phyloP scores from a whole-genome alignment of 768 basidiomycete genomes.

The Leucogyrophana mollusca region DNA sequence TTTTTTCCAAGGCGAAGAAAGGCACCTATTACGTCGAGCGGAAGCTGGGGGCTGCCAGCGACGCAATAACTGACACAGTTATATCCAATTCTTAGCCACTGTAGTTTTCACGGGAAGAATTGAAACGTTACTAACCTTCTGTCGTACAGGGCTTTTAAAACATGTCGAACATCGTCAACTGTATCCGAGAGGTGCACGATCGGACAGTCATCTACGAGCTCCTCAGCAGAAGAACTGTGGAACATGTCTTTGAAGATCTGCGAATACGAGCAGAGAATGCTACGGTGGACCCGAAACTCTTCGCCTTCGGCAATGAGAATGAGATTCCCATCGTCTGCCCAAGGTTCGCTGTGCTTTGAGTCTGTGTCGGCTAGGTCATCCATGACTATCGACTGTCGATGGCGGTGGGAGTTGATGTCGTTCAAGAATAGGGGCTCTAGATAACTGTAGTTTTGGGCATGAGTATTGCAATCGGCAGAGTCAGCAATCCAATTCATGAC shows the following conservation, averaged over 20 bases:
- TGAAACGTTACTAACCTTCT: constrained; percentile 7
- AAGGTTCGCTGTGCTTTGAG: no score
- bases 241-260: constrained; percentile 33
- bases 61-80: no score
- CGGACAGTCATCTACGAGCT: constrained; percentile 19
- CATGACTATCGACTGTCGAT: no score
- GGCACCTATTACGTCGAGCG: neutral
- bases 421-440: no score
- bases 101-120: constrained; percentile 5
- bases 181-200: constrained; percentile 14
- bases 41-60: constrained; percentile 12
- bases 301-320: constrained; percentile 22
- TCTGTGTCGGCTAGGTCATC: no score
- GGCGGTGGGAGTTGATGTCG: no score
- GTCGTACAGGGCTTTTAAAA: constrained; percentile 19
- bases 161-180: constrained; percentile 9
- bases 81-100: no score
- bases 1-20: constrained; percentile 18
- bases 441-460: no score
- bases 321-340: constrained; percentile 31
- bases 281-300: constrained; percentile 31
- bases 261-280: constrained; percentile 22
- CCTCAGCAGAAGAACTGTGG: constrained; percentile 3
- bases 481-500: no score
- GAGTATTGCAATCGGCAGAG: no score